Evolutionary conservation across 2,329 filamentous ascomycete species (phyloP).

Genomic region (Tricladium varicosporioides): DNA sequence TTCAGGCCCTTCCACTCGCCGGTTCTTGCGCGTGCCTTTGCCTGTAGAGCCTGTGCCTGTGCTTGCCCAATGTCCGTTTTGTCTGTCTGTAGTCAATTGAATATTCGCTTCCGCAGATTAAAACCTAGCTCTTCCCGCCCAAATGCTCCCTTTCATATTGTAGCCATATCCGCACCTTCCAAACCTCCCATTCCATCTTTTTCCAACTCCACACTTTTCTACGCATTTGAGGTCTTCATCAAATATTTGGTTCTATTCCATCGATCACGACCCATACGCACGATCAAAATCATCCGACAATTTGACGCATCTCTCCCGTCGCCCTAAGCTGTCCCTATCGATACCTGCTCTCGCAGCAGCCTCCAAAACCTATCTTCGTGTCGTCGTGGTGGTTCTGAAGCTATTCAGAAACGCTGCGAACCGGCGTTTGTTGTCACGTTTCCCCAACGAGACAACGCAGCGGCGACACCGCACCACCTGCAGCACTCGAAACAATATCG

Average conservation of each 20-base stretch:
- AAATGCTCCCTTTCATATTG: conserved; percentile 13
- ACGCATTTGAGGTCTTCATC: conserved; percentile 29
- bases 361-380: conserved; percentile 12
- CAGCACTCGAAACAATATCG: conserved; percentile 2
- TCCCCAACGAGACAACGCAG: conserved; percentile 4
- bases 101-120: not conserved
- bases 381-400: conserved; percentile 27
- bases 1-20: too few species aligned
- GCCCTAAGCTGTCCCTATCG: not conserved
- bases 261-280: conserved; percentile 19
- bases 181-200: conserved; percentile 7
- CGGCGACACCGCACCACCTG: not conserved
- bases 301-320: conserved; percentile 7
- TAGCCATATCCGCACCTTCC: conserved; percentile 2
- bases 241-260: conserved; percentile 17
- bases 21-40: too few species aligned
- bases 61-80: too few species aligned
- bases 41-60: too few species aligned
- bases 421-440: conserved; percentile 19
- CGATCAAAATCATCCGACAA: conserved; percentile 14
- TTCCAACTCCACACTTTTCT: conserved; percentile 25
- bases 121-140: conserved; percentile 9
- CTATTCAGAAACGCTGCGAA: conserved; percentile 26
- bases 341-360: conserved; percentile 8
- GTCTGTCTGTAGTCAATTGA: not conserved